Percentiles rank a stretch among this genome's conserved stretches.
Evolutionary conservation across 2,329 filamentous ascomycete genomes (phyloP).

Genomic region (Exserohilum turcica): DNA sequence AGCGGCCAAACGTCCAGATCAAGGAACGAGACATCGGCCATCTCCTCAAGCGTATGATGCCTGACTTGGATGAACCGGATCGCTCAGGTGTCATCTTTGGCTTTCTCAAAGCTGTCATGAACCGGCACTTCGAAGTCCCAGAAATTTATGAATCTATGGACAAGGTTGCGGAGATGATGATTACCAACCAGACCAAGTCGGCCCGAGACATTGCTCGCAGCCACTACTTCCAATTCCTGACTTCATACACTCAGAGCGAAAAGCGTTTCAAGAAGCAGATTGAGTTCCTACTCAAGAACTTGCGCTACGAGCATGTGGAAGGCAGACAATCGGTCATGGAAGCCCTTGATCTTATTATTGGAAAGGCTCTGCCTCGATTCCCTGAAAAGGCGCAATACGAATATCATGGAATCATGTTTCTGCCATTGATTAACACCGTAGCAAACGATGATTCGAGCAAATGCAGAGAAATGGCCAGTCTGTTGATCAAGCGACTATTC

Average conservation of each 20-base stretch:
- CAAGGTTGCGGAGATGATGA: conserved; percentile 82
- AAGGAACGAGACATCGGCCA: conserved; percentile 83
- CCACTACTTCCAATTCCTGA: conserved; percentile 90
- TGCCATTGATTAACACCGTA: conserved; percentile 82
- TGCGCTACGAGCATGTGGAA: conserved; percentile 87
- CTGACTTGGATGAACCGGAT: conserved; percentile 90
- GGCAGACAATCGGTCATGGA: conserved; percentile 94
- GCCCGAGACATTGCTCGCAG: conserved; percentile 87
- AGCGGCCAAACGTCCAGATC: conserved; percentile 74
- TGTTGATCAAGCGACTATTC: conserved; percentile 81
- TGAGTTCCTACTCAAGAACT: conserved; percentile 84
- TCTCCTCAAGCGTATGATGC: conserved; percentile 78
- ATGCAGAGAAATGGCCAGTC: conserved; percentile 80
- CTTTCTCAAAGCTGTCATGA: conserved; percentile 85
- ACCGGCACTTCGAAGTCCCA: conserved; percentile 82
- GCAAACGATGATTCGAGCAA: conserved; percentile 87
- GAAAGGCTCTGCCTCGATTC: conserved; percentile 65
- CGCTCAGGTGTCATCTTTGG: conserved; percentile 93
- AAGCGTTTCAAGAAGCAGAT: conserved; percentile 88
- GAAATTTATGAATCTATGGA: conserved; percentile 91
- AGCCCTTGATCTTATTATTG: conserved; percentile 81
- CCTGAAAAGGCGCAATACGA: conserved; percentile 77
- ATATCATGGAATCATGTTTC: conserved; percentile 78
- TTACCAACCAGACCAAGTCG: conserved; percentile 89
- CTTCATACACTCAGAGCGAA: conserved; percentile 92